Percentiles rank a stretch among this genome's conserved stretches.
Conservation (phyloP, 1,284 basidiomycete genomes). For the Heliocybe sulcata region DNA sequence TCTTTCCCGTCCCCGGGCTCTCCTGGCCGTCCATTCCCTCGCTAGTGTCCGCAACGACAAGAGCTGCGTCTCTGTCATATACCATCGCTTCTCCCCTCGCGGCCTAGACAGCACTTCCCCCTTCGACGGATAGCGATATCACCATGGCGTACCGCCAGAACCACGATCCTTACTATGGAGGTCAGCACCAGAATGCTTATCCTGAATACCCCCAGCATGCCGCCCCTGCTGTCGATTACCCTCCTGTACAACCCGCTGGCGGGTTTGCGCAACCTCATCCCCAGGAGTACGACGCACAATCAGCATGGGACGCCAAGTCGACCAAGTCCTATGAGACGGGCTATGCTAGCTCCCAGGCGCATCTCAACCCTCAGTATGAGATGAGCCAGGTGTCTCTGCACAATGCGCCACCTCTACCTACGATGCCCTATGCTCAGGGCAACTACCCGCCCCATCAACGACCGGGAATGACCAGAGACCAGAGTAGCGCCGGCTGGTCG, state of each 20-base stretch:
- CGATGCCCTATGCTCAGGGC: slow-evolving; percentile 26
- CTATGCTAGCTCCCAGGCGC: slow-evolving; percentile 60
- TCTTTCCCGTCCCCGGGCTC: slow-evolving; percentile 1
- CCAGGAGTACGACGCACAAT: slow-evolving; percentile 27
- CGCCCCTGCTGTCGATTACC: slow-evolving; percentile 8
- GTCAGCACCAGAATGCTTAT: slow-evolving; percentile 14
- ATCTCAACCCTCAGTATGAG: slow-evolving; percentile 56
- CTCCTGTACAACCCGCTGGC: slow-evolving; percentile 15
- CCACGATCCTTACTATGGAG: slow-evolving; percentile 34
- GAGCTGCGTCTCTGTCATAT: neutral
- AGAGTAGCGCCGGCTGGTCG: slow-evolving; percentile 54
- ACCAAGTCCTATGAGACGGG: slow-evolving; percentile 59
- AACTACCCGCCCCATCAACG: slow-evolving; percentile 9
- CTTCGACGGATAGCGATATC: neutral
- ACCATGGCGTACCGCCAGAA: slow-evolving; percentile 52
- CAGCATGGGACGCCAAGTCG: slow-evolving; percentile 57
- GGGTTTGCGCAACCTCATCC: neutral
- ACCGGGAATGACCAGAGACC: slow-evolving; percentile 39
- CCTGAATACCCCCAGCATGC: slow-evolving; percentile 12
- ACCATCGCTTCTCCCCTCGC: neutral
- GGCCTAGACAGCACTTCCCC: neutral
- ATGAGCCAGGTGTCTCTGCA: slow-evolving; percentile 40
- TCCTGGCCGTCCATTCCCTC: slow-evolving; percentile 1
- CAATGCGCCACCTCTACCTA: slow-evolving; percentile 43
- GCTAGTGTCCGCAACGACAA: neutral